Evolutionary conservation across 2,329 filamentous ascomycete species (phyloP), one percentile per base, ranked within the genome.

Genomic region (Phialemonium atrogriseum): DNA sequence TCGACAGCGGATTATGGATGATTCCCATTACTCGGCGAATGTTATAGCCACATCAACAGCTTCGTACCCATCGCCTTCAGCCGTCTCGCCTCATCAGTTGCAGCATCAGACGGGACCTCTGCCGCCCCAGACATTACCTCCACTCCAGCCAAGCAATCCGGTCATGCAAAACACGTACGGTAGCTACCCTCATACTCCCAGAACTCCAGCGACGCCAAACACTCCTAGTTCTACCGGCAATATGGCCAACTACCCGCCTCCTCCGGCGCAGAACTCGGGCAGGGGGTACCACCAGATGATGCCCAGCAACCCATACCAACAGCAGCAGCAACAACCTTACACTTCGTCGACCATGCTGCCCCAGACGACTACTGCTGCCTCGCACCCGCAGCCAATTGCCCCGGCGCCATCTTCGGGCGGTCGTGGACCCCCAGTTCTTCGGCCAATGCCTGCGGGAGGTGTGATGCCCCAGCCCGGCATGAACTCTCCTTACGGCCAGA

Each of bases 301-400:
- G 49, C 62, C 64, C 41, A 70, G 65, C 49, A 51, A 45, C 34
- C 53, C 58, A 27, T 73, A 73, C 42, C 69, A 66, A 41, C 68
- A 66, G 38, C 60, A 62, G 24, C 67, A 66, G 30, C 68, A 68
- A 37, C 68, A 68, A 50, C 63, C 56, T 8, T 79, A 78, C 50
- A 66, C 68, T 7, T 70, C 73, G 6, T 64, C 64, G 29, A 62
- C 62, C 30, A 79, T 83, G 70, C 69, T 84, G 62, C 71, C 78
- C 27, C 77, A 82, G 55, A 61, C 77, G 15, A 77, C 78, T 9
- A 70, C 73, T 28, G 68, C 80, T 26, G 70, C 78, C 45, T 75
- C 77, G 33, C 82, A 85, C 53, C 80, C 80, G 27, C 81, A 85
- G 56, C 77, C 80, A 20, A 84, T 86, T 50, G 82, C 82, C 25